Base-by-base conservation (phyloP, 2,329 filamentous ascomycete species). In the Epichloe sylvatica region DNA sequence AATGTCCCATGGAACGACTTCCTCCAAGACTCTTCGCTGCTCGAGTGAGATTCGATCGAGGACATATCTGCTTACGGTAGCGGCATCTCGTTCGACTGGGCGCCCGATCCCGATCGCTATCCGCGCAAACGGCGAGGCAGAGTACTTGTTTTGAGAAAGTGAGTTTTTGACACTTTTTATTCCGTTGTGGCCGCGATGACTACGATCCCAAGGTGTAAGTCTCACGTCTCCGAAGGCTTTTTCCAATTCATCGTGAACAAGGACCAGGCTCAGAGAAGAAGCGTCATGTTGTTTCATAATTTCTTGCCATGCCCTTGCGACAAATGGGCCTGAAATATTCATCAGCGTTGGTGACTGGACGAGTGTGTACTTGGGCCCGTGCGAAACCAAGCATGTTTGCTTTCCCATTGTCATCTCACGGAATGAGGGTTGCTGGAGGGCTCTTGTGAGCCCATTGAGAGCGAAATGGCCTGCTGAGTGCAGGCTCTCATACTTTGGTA, bases 221-320 rank as follows among this genome's bases (percentile, higher is more conserved):
- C 72, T 78, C 13, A 94, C 74, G 36, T 75, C 73, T 0, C 89
- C 89, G 2, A 89, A 61, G 3, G 75, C 70, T 40, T 77, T 73
- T 59, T 96, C 90, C 35, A 97, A 68, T 63, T 97, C 91, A 63
- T 97, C 91, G 64, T 97, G 89, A 19, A 97, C 71, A 12, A 97
- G 70, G 0, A 97, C 79, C 15, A 98, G 66, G 19, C 69, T 69
- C 13, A 70, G 61, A 47, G 57, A 56, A 54, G 61, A 54, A 4
- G 58, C 55, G 23, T 62, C 59, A 56, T 70, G 57, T 21, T 60
- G 55, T 55, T 54, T 67, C 52, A 80, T 56, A 51, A 76, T 72
- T n/a, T 77, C 69, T 39, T 72, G 73, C 72, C 84, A 89, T 2
- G 83, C 80, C 3, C 72, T 71, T 3, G 77, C 70, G 0, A 95